Base-by-base conservation (phyloP, 257 asterid species). In the Rauvolfia tetraphylla region DNA sequence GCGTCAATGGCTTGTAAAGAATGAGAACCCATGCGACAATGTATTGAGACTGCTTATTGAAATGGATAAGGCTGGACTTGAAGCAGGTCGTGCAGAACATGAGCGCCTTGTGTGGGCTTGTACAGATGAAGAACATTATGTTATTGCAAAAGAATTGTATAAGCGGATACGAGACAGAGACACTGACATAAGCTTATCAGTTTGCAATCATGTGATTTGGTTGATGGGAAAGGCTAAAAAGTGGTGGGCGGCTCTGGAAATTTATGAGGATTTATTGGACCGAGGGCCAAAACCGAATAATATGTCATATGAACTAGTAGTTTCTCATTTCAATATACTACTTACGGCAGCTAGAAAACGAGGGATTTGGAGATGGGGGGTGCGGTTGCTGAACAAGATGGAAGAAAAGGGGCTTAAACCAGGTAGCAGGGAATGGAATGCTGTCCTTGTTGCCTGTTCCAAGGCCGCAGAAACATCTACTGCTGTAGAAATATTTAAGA, bases 211-310 rank as follows among this genome's bases (percentile, higher is more conserved):
- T 57, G 88, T 93, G 72, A 93, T 95, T 75, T 95, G 99, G 99
- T 68, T 95, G 42, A 78, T 95, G 92, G 98, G 98, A 17, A 95
- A 93, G 85, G 97, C 97, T 4, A 95, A 87, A 78, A 95, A 95
- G 39, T 95, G 99, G 99, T 95, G 99, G 99, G 96, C 93, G 0
- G 99, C 99, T 62, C 86, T 93, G 22, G 97, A 95, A 78, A 88
- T 95, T n/a, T 95, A 95, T 9, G 98, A 95, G 87, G 94, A 95
- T 54, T 74, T 93, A 80, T 75, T 93, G 85, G 98, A 93, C 76
- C 85, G 85, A 81, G 98, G 98, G 72, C 99, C 99, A 5, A 83
- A 82, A 76, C 98, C 98, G 25, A 91, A 95, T 76, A 87, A 85
- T 85, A 85, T 90, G 96, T 91, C 99, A 5, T 75, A 90, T 67